These are phyloP conservation scores for Acanthamoeba polyphaga DNA, from an alignment of 208 protist genomes.

Conservation along the genomic window DNA sequence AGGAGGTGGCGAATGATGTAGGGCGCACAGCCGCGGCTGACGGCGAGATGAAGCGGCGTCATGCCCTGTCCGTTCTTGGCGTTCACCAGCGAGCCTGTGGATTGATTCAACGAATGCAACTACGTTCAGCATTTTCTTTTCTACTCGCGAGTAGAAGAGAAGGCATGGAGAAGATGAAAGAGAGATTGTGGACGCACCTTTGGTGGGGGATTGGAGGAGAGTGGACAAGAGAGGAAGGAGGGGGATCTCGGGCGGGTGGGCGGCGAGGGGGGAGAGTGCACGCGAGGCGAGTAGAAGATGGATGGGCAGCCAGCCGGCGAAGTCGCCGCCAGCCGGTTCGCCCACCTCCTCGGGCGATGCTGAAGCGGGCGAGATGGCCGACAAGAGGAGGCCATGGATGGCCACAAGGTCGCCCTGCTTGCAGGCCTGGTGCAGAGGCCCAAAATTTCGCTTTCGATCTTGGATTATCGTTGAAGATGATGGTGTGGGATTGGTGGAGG, in stretches of 20 bases:
- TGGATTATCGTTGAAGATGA: background rate
- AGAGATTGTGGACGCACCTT: background rate
- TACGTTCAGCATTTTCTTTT: too few species aligned
- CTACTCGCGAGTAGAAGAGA: too few species aligned
- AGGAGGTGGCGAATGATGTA: conserved; percentile 3
- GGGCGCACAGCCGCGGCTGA: background rate
- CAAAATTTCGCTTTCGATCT: background rate
- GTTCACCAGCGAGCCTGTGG: background rate
- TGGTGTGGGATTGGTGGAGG: background rate
- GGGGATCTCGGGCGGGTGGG: background rate
- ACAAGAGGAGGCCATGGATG: background rate
- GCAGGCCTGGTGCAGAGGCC: background rate
- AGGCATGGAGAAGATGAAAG: background rate
- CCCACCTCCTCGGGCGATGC: background rate
- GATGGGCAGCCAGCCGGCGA: background rate
- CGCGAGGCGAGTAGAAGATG: background rate
- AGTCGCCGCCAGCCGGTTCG: background rate
- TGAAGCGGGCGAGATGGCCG: background rate
- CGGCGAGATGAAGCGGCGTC: background rate
- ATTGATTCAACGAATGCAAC: too few species aligned
- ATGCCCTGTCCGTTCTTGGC: conserved; percentile 14
- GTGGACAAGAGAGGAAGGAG: background rate
- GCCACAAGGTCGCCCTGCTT: background rate
- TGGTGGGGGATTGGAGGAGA: background rate
- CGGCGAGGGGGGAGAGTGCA: background rate